Conservation (phyloP, 2,329 filamentous ascomycete species). For the Alternaria longipes region DNA sequence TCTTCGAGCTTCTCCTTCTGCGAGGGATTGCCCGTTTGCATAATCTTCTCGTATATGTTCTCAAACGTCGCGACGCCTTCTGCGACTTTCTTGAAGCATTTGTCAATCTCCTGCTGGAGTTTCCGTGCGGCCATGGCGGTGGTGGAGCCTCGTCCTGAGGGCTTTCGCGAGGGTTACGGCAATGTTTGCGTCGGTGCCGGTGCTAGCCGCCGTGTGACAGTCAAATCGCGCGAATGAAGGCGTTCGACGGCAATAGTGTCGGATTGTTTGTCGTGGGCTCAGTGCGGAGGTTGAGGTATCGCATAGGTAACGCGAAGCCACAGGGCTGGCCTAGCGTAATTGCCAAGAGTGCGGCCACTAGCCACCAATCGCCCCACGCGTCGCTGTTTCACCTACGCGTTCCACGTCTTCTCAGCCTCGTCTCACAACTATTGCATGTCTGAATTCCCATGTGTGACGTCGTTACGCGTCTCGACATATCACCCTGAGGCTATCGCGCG, state of each 20-base stretch:
- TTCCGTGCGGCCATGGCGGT: conserved; percentile 90
- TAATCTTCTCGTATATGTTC: conserved; percentile 96
- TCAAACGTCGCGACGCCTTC: conserved; percentile 95
- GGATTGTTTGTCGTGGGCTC: conserved; percentile 32
- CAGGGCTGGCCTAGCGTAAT: conserved; percentile 30
- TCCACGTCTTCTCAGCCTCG: conserved; percentile 12
- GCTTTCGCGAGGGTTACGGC: conserved; percentile 23
- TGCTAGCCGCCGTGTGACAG: conserved; percentile 16
- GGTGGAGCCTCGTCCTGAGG: conserved; percentile 47
- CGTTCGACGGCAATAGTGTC: conserved; percentile 27
- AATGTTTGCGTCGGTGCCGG: conserved; percentile 25
- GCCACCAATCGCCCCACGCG: conserved; percentile 20
- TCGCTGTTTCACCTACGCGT: conserved; percentile 23
- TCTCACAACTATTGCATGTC: conserved; percentile 12
- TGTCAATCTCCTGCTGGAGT: conserved; percentile 97
- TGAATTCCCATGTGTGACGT: conserved; percentile 19
- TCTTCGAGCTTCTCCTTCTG: conserved; percentile 99
- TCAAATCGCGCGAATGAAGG: conserved; percentile 30
- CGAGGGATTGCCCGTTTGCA: conserved; percentile 87
- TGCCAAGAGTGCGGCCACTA: conserved; percentile 32
- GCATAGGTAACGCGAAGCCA: conserved; percentile 35
- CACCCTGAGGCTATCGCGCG: not conserved
- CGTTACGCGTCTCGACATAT: conserved; percentile 3
- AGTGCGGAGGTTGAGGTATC: conserved; percentile 39
- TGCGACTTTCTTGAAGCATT: conserved; percentile 98